A percentile compares a stretch with the other conserved stretches of the same genome.
phyloP scores from a whole-genome alignment of 306 rosid genomes.

The Sechiopsis laciniata region DNA sequence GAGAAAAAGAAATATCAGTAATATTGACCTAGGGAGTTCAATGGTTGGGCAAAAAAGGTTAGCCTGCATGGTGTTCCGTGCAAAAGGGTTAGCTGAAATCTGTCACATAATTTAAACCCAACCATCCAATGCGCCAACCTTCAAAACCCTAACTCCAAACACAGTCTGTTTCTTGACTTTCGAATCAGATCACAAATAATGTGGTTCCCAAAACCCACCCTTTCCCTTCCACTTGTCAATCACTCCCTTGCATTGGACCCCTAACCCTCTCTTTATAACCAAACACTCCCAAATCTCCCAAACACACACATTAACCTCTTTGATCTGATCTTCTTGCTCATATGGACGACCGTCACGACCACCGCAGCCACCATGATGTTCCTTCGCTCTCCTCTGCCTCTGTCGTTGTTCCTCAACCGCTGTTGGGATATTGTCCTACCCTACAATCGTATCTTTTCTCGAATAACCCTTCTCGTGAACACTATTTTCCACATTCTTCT shows the following conservation, averaged over 20 bases:
- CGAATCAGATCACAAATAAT: conserved; percentile 11
- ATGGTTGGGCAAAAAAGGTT: neutral
- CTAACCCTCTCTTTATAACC: conserved; percentile 9
- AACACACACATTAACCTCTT: neutral
- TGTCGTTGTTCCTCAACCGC: neutral
- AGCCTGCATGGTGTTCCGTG: conserved; percentile 33
- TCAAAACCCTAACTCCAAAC: neutral
- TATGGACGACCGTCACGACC: conserved; percentile 25
- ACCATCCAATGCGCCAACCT: neutral
- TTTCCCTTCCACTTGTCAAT: conserved; percentile 38
- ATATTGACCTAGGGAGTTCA: neutral
- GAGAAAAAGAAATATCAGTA: neutral
- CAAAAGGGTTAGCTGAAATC: conserved; percentile 19
- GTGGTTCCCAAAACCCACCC: conserved; percentile 40
- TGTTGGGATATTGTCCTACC: neutral
- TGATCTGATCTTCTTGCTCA: neutral
- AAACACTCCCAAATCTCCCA: neutral
- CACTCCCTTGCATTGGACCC: conserved; percentile 24
- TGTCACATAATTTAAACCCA: conserved; percentile 21
- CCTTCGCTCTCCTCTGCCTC: neutral
- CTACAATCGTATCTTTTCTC: neutral
- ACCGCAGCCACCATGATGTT: neutral
- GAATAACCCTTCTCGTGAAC: neutral
- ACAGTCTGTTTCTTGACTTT: neutral
- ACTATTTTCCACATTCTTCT: neutral